Evolutionary conservation across 768 basidiomycete species (phyloP), one percentile per base, ranked within the genome.

Genomic region (Ephemerocybe angulata): DNA sequence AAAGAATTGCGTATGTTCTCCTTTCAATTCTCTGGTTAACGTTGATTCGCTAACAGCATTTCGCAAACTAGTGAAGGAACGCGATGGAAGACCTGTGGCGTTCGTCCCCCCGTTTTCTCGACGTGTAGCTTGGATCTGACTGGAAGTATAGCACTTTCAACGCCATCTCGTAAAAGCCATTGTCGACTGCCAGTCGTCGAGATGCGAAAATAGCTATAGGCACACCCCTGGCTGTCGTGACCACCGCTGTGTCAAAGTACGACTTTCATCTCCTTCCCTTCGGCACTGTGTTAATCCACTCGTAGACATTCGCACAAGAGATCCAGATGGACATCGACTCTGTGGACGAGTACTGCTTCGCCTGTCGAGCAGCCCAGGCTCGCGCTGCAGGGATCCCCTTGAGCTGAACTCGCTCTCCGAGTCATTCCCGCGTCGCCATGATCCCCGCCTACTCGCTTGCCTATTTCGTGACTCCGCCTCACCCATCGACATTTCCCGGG

Each of bases 121-220:
- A 42, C 55, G 50, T 54, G 50, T 29, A 28, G 22, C 21, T 37
- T 48, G 48, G 25, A 35, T 33, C 46, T 28, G 30, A n/a, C 22
- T 42, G 44, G 48, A n/a, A 29, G 37, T 17, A 31, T 57, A 90
- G 88, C 88, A 90, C 66, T 90, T 90, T 65, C 88, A 90, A 69
- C 83, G 88, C 50, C 88, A 88, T 58, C 67, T 84, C 35, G 78
- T 90, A 56, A 73, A 84, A 48, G 88, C 86, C 50, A 87, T 90
- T 69, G 73, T 85, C 69, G 88, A 90, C 66, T 90, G 88, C 72
- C 82, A 83, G 65, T 83, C 81, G 10, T 62, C 64, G 31, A 76
- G 72, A 31, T 90, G 88, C 71, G 81, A 85, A 66, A 76, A 77
- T 60, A 88, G 86, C 62, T 76, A 77, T 53, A 72, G 71, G 60